phyloP scores from a whole-genome alignment of 306 rosid species.

The Notholithocarpus densiflorus region DNA sequence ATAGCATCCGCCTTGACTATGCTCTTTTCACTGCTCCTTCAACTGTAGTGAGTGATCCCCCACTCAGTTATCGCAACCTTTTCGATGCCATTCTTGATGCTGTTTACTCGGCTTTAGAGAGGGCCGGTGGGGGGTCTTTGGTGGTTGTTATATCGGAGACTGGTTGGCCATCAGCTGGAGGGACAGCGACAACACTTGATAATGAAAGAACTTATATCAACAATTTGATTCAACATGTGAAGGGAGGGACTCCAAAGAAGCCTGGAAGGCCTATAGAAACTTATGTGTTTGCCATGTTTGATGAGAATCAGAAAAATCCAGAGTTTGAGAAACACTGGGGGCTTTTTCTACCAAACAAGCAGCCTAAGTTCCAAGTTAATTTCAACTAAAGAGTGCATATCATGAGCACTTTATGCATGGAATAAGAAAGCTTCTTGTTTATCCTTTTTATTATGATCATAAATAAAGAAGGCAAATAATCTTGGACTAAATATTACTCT shows the following conservation, averaged over 20 bases:
- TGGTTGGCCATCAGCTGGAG: conserved; percentile 57
- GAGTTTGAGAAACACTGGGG: conserved; percentile 35
- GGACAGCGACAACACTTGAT: conserved; percentile 28
- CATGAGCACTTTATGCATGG: too few relatives aligned
- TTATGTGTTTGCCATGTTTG: conserved; percentile 41
- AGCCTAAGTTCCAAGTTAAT: conserved; percentile 29
- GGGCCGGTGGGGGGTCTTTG: conserved; percentile 27
- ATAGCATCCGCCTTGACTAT: conserved; percentile 20
- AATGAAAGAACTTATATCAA: conserved; percentile 44
- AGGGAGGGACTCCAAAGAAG: conserved; percentile 42
- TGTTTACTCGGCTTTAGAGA: conserved; percentile 40
- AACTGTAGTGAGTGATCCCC: conserved; percentile 30
- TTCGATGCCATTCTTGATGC: conserved; percentile 45
- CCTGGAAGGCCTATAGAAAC: conserved; percentile 31
- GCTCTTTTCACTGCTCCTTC: conserved; percentile 34
- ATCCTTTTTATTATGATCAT: too few relatives aligned
- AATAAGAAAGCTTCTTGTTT: too few relatives aligned
- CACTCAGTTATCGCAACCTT: conserved; percentile 31
- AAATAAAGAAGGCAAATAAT: too few relatives aligned
- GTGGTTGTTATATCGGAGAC: conserved; percentile 43
- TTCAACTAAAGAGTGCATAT: conserved; percentile 7
- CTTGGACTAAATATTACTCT: too few relatives aligned
- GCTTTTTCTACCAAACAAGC: conserved; percentile 35
- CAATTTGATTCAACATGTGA: conserved; percentile 36
- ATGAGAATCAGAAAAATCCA: conserved; percentile 27